These are phyloP conservation scores for Lactarius hengduanensis DNA, from an alignment of 768 basidiomycete species.

Conservation along the genomic window DNA sequence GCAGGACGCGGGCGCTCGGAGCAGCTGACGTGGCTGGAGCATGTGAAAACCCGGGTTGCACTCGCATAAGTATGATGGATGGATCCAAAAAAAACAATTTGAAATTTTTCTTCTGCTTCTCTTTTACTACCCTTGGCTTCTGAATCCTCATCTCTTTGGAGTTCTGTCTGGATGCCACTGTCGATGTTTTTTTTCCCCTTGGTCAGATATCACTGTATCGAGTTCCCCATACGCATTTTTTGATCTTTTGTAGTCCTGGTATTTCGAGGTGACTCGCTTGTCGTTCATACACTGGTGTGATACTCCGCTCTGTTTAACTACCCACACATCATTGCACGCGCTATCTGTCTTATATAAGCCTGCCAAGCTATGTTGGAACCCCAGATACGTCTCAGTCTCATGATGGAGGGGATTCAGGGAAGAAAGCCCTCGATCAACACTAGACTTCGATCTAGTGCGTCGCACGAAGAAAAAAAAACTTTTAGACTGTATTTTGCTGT, in stretches of 20 bases:
- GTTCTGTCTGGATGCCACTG: constrained; percentile 15
- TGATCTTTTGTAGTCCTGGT: neutral
- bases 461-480: neutral
- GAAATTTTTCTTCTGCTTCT: neutral
- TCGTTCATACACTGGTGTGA: neutral
- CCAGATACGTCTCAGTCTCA: neutral
- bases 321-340: neutral
- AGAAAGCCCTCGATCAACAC: neutral
- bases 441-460: neutral
- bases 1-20: constrained; percentile 6
- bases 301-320: constrained; percentile 2
- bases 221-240: constrained; percentile 16
- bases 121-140: constrained; percentile 1
- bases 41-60: neutral
- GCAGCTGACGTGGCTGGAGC: neutral
- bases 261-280: neutral
- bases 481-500: neutral
- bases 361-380: neutral
- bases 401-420: neutral
- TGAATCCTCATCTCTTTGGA: constrained; percentile 13
- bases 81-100: neutral
- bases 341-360: constrained; percentile 6
- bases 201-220: constrained; percentile 18
- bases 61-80: neutral
- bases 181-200: neutral